These are phyloP conservation scores for Leptographium radiaticola DNA, from an alignment of 2,329 filamentous ascomycete genomes.

Conservation along the genomic window DNA sequence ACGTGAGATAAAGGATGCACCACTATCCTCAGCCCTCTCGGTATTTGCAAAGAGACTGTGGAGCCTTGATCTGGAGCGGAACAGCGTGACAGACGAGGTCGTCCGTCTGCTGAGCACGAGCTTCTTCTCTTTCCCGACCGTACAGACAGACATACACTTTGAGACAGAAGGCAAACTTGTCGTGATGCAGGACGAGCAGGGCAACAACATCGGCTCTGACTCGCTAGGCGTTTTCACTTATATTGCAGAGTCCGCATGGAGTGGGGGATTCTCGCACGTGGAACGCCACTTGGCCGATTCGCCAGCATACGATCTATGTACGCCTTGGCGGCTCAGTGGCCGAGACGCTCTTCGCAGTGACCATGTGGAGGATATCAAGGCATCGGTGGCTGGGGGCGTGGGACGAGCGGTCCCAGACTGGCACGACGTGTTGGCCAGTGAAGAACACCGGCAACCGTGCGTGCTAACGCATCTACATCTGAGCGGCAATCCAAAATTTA, in stretches of 20 bases:
- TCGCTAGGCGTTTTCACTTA: constrained; percentile 28
- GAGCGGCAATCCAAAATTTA: constrained; percentile 32
- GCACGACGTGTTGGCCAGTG: constrained; percentile 4
- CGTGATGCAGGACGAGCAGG: background rate
- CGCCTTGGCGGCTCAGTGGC: constrained; percentile 23
- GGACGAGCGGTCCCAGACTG: constrained; percentile 6
- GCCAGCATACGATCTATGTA: constrained; percentile 24
- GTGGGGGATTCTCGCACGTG: constrained; percentile 29
- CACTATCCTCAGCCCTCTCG: constrained; percentile 21
- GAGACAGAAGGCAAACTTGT: constrained; percentile 32
- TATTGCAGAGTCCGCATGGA: constrained; percentile 34
- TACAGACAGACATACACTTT: constrained; percentile 25
- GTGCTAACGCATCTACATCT: constrained; percentile 43
- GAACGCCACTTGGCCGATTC: constrained; percentile 35
- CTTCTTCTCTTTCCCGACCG: constrained; percentile 18
- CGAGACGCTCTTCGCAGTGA: constrained; percentile 18
- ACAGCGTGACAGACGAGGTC: constrained; percentile 34
- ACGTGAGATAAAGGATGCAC: constrained; percentile 31
- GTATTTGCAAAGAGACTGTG: constrained; percentile 30
- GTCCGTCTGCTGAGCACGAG: constrained; percentile 20
- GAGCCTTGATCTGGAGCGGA: constrained; percentile 42
- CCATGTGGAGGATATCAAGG: constrained; percentile 19
- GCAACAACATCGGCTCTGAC: constrained; percentile 16
- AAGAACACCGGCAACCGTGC: constrained; percentile 8
- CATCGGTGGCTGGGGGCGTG: constrained; percentile 15